Evolutionary conservation across 495 filamentous ascomycete genomes (phyloP), one percentile per base, ranked within the genome.

Genomic region (Aspergillus haitiensis): DNA sequence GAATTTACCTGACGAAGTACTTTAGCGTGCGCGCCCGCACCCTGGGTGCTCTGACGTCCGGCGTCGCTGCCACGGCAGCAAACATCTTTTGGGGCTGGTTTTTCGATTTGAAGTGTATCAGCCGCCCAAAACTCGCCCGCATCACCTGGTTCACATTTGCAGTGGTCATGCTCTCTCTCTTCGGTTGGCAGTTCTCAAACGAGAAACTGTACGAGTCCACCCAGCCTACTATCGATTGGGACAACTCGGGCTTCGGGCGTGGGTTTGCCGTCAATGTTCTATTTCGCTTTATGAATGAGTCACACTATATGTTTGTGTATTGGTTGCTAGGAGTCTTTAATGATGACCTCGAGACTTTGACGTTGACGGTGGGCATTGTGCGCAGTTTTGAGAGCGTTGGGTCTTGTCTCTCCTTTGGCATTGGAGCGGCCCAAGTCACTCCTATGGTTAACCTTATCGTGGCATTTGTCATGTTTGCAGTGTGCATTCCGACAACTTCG

Each of bases 81-180:
- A 58, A 58, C 8, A 51, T 58, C 2, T 58, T 58, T 36, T 58
- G 56, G 56, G 56, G 56, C 36, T 58, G 56, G 56, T 52, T 58
- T 36, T 27, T 58, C 27, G 56, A 58, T 37, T 6, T 8, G 6
- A 52, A 45, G 27, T 45, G n/a, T 11, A 45, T 58, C 37, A 58
- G 56, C 32, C 36, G 56, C 10, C 56, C 56, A 3, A 18, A 7
- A 2, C 56, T 58, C 5, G 56, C 56, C 12, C 48, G 56, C 5
- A 58, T 58, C 10, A 58, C 56, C 21, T 58, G 56, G 56, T 58
- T 58, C 48, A 15, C 21, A 1, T 58, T 58, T 18, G 47, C 56
- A 1, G 48, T 45, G 5, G 36, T 58, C 21, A 58, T 58, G 56
- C 47, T 58, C 12, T 4, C 47, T 1, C 36, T 58, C 2, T 52